A percentile compares a stretch with the other conserved stretches of the same genome.
These are phyloP conservation scores for Hyaloscypha bicolor DNA, from an alignment of 495 filamentous ascomycete genomes.

Conservation along the genomic window DNA sequence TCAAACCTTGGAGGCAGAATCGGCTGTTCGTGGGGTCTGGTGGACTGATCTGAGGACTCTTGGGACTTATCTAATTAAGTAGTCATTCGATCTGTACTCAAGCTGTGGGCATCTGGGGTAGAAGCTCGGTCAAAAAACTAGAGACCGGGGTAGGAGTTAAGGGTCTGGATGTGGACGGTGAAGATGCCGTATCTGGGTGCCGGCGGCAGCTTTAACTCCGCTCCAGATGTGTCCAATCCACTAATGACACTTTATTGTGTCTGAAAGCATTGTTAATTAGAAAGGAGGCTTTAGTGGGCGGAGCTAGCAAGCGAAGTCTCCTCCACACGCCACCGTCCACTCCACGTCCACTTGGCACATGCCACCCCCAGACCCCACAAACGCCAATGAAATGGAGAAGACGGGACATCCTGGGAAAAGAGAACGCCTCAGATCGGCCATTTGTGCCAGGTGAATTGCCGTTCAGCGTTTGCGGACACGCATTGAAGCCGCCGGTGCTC, in stretches of 20 bases:
- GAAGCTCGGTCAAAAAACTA: neutral
- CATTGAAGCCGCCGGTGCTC: neutral
- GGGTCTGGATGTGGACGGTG: neutral
- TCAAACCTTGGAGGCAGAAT: neutral
- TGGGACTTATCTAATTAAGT: slow-evolving; percentile 7
- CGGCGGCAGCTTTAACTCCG: neutral
- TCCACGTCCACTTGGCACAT: slow-evolving; percentile 10
- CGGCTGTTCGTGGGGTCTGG: neutral
- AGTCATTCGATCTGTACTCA: neutral
- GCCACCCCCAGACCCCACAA: slow-evolving; percentile 15
- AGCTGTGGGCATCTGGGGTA: neutral
- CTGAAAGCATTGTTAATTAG: neutral
- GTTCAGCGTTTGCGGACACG: neutral
- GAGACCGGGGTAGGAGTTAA: neutral
- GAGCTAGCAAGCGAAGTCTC: neutral
- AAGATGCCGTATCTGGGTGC: neutral
- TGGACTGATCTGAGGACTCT: neutral
- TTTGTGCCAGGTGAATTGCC: slow-evolving; percentile 3
- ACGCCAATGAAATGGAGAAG: neutral
- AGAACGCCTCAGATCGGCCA: neutral
- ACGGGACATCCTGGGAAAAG: neutral
- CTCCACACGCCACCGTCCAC: neutral
- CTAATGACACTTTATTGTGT: neutral
- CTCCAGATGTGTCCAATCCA: neutral
- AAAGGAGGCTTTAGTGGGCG: neutral